Base-by-base conservation (phyloP, 2,329 filamentous ascomycete genomes). In the Drechslerella coelobrocha region DNA sequence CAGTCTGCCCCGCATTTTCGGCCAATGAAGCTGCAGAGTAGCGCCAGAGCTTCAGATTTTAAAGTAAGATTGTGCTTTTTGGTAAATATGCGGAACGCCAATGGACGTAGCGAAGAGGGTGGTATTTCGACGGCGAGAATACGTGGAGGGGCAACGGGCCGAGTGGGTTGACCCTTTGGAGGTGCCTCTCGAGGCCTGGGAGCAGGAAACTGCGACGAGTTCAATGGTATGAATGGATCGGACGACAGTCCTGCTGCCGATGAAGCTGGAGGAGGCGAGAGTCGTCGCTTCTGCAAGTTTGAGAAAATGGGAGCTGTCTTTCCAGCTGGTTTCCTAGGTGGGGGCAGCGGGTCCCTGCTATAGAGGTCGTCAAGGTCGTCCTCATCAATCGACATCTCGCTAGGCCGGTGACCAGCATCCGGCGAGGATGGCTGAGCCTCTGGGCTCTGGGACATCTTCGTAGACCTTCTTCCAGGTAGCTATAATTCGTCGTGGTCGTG, bases 41-140 rank as follows among this genome's bases (percentile, higher is more conserved):
- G 86, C 78, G 93, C 88, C 3, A 99, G 82, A 0, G 94, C 91
- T 0, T 92, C 87, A 0, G 93, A 94, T 6, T 90, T 92, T 57
- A 99, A 85, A 0, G 92, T 97, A 61, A 99, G 83, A 75, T 93
- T 95, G 80, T 99, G 91, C 77, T 97, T 99, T 79, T 97, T 97
- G 1, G 94, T 99, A 74, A 99, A 96, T 0, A 91, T 95, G 50
- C 94, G 87, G 77, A 99, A 97, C 7, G 94, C 95, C 19, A 97
- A 83, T 1, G 94, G 93, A 72, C 95, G 85, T 41, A 99, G 82
- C 0, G 90, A 95, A 8, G 91, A 86, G 0, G 92, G 90, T 2
- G 93, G 92, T 2, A 99, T 87, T 34, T 96, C 83, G 63, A 99
- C 94, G 2, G 94, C 92, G 1, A 99, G 83, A 51, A 97, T 89